phyloP scores from a whole-genome alignment of 768 basidiomycete genomes.

The Tubosaeta sp. region DNA sequence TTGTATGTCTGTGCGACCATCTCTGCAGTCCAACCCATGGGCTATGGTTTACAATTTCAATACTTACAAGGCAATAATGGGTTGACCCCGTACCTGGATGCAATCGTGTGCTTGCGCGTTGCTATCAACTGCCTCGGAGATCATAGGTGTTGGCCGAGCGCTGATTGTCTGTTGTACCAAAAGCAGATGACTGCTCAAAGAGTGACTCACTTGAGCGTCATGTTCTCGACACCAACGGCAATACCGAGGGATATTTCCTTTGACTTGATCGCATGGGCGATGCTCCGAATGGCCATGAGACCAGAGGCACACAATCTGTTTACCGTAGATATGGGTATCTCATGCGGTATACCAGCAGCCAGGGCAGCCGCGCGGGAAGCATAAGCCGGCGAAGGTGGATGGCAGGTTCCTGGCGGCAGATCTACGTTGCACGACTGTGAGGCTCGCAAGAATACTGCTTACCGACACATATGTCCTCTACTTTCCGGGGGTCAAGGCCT shows the following conservation, averaged over 20 bases:
- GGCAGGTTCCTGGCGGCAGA: slow-evolving; percentile 61
- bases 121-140: slow-evolving; percentile 54
- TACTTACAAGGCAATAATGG: neutral
- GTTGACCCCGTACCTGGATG: slow-evolving; percentile 44
- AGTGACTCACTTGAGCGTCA: slow-evolving; percentile 64
- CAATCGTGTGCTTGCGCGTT: slow-evolving; percentile 69
- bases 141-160: slow-evolving; percentile 69
- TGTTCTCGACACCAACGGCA: slow-evolving; percentile 79
- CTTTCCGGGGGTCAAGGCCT: slow-evolving; percentile 60
- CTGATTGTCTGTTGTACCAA: slow-evolving; percentile 32
- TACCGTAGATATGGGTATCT: slow-evolving; percentile 84
- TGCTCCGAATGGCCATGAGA: slow-evolving; percentile 86
- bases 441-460: slow-evolving; percentile 15
- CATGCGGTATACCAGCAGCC: slow-evolving; percentile 82
- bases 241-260: slow-evolving; percentile 86
- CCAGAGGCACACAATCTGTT: slow-evolving; percentile 95
- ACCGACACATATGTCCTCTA: slow-evolving; percentile 87
- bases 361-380: slow-evolving; percentile 84
- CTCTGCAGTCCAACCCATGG: slow-evolving; percentile 96
- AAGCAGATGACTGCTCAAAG: neutral
- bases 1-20: slow-evolving; percentile 80
- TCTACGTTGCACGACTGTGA: neutral
- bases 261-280: slow-evolving; percentile 81
- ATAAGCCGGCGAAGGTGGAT: slow-evolving; percentile 77
- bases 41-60: slow-evolving; percentile 38